phyloP scores from a whole-genome alignment of 2,329 filamentous ascomycete genomes.

The Pezicula neosporulosa region DNA sequence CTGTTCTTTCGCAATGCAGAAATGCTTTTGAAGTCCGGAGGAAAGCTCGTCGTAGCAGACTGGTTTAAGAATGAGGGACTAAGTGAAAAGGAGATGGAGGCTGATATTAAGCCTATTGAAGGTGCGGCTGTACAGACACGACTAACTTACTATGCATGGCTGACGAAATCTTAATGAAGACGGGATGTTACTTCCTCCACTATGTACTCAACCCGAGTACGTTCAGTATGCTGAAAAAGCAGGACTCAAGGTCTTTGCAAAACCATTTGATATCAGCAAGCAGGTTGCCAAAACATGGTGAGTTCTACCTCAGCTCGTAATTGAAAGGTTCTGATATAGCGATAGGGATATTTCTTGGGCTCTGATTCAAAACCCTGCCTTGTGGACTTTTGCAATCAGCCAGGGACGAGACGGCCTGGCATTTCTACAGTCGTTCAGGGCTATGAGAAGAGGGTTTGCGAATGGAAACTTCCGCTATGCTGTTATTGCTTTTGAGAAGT shows the following conservation, averaged over 20 bases:
- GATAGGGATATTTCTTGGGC: slow-evolving; percentile 60
- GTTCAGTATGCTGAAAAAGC: slow-evolving; percentile 45
- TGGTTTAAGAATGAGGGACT: slow-evolving; percentile 56
- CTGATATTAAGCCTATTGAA: slow-evolving; percentile 57
- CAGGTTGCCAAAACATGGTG: slow-evolving; percentile 59
- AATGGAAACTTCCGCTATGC: slow-evolving; percentile 57
- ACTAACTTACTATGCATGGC: background rate
- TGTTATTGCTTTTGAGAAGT: slow-evolving; percentile 53
- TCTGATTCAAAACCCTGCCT: slow-evolving; percentile 53
- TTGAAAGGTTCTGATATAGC: background rate
- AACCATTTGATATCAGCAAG: slow-evolving; percentile 53
- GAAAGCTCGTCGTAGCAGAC: slow-evolving; percentile 54
- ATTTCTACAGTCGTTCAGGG: slow-evolving; percentile 57
- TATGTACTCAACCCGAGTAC: slow-evolving; percentile 52
- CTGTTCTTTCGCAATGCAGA: slow-evolving; percentile 54
- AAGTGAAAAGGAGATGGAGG: slow-evolving; percentile 38
- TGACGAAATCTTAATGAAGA: slow-evolving; percentile 31
- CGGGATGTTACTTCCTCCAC: slow-evolving; percentile 56
- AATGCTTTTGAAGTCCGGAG: slow-evolving; percentile 43
- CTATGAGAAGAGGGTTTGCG: slow-evolving; percentile 56
- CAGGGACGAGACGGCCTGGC: slow-evolving; percentile 58
- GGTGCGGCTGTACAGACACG: slow-evolving; percentile 28
- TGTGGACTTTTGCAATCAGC: slow-evolving; percentile 58
- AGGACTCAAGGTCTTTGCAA: slow-evolving; percentile 41
- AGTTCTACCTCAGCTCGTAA: slow-evolving; percentile 15